Evolutionary conservation across 2,329 filamentous ascomycete genomes (phyloP), one percentile per base, ranked within the genome.

Genomic region (Volutella citrinella): DNA sequence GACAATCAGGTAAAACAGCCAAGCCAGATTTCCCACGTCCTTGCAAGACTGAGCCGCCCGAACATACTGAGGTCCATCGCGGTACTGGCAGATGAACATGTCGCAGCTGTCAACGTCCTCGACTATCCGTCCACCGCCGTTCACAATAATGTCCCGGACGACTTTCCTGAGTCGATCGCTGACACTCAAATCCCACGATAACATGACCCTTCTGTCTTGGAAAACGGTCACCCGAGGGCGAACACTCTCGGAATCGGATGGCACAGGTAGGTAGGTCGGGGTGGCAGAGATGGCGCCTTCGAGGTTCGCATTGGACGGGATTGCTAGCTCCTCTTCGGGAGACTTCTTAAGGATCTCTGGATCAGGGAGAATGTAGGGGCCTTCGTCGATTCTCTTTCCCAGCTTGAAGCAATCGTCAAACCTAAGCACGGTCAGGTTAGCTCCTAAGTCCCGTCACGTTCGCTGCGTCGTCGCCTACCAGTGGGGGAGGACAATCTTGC

Each of bases 331-430:
- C 30, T 78, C 74, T 39, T 80, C 70, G 14, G 76, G 65, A 7
- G 68, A 65, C 26, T 69, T 69, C 23, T 69, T 72, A n/a, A 95
- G 68, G 20, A 95, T 85, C 46, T 94, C 87, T 2, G 93, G 86
- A 46, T 97, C 73, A 3, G 93, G 93, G 2, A 97, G 72, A 14
- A 78, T 66, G 56, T 98, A 98, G 1, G 93, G 93, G 7, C 71
- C 68, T 59, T 98, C 93, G 49, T 87, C 84, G 49, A 98, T 96
- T 39, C 87, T 81, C 61, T 88, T 90, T 30, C 91, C 90, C 18
- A 98, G 78, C 61, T 87, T 93, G 48, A 98, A 77, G 63, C 93
- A 98, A 58, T 96, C 91, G 51, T 97, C 91, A 56, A 98, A 96
- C 89, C 86, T 90, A 12, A 0, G 17, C 3, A n/a, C 5, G n/a